Conservation (phyloP, 257 asterid species). For the Linderniella brevidens region DNA sequence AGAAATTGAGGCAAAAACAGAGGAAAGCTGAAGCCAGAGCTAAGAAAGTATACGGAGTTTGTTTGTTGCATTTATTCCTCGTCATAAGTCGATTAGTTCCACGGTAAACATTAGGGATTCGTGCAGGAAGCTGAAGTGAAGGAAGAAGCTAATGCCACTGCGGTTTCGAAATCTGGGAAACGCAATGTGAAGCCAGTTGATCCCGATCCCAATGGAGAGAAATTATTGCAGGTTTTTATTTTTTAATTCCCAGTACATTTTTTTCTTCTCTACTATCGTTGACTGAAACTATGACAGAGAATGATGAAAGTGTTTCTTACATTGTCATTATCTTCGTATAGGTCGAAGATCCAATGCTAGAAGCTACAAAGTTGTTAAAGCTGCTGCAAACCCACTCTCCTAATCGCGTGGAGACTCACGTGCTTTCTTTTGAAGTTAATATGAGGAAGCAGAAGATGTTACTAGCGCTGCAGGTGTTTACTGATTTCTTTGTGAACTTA, state of each 20-base stretch:
- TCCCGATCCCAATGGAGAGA: conserved; percentile 86
- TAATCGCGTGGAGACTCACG: conserved; percentile 66
- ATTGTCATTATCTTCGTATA: conserved; percentile 16
- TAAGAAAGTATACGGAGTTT: conserved; percentile 52
- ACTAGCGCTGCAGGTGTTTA: conserved; percentile 70
- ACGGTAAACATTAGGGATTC: conserved; percentile 8
- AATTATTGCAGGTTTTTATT: conserved; percentile 53
- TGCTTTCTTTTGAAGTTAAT: conserved; percentile 81
- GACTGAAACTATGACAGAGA: no score
- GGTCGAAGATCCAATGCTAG: conserved; percentile 86
- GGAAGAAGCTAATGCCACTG: conserved; percentile 55
- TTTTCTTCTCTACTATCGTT: no score
- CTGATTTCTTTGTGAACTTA: conserved; percentile 5
- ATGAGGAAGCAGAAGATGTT: conserved; percentile 71
- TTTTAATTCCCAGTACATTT: conserved; percentile 7
- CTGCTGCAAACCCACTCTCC: conserved; percentile 87
- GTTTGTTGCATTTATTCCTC: conserved; percentile 9
- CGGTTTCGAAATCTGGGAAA: conserved; percentile 62
- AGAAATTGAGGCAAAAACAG: conserved; percentile 85
- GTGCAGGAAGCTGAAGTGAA: conserved; percentile 84
- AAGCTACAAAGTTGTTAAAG: conserved; percentile 91
- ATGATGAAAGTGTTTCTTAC: no score
- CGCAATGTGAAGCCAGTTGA: conserved; percentile 76
- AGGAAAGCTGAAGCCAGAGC: conserved; percentile 98
- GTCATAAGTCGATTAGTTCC: conserved; percentile 7